These are phyloP conservation scores for Fusarium tricinctum DNA, from an alignment of 2,329 filamentous ascomycete species.

Conservation along the genomic window DNA sequence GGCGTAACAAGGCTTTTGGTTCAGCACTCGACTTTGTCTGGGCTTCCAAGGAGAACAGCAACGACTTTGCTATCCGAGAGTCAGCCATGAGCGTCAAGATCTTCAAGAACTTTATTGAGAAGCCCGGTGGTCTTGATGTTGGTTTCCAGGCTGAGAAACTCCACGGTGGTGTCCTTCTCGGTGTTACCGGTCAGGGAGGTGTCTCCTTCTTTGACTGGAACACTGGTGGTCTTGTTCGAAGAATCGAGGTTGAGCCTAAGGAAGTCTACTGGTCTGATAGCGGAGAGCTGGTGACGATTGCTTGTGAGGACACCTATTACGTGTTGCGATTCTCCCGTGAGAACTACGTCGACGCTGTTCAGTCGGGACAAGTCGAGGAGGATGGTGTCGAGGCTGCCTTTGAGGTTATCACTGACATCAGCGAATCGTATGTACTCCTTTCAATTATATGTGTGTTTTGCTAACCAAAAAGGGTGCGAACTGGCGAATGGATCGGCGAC, in stretches of 20 bases:
- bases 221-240: constrained; percentile 86
- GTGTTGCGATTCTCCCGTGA: constrained; percentile 93
- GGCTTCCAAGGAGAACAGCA: constrained; percentile 97
- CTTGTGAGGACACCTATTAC: constrained; percentile 96
- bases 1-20: constrained; percentile 97
- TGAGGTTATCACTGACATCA: constrained; percentile 95
- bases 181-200: constrained; percentile 94
- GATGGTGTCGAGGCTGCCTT: constrained; percentile 97
- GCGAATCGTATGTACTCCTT: constrained; percentile 74
- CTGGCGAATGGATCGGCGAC: constrained; percentile 97
- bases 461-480: constrained; percentile 75
- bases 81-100: constrained; percentile 95
- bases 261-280: constrained; percentile 97
- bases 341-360: constrained; percentile 85
- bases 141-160: constrained; percentile 95
- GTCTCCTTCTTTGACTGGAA: constrained; percentile 98
- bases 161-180: constrained; percentile 88
- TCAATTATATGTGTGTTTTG: neutral
- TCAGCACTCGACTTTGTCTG: constrained; percentile 96
- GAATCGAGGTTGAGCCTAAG: constrained; percentile 85
- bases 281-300: constrained; percentile 91
- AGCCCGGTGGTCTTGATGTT: constrained; percentile 88
- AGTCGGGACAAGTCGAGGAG: constrained; percentile 84
- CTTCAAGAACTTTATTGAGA: constrained; percentile 98
- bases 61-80: constrained; percentile 97